Evolutionary conservation across 1,284 basidiomycete genomes (phyloP).

Genomic region (Anthracocystis walkeri): DNA sequence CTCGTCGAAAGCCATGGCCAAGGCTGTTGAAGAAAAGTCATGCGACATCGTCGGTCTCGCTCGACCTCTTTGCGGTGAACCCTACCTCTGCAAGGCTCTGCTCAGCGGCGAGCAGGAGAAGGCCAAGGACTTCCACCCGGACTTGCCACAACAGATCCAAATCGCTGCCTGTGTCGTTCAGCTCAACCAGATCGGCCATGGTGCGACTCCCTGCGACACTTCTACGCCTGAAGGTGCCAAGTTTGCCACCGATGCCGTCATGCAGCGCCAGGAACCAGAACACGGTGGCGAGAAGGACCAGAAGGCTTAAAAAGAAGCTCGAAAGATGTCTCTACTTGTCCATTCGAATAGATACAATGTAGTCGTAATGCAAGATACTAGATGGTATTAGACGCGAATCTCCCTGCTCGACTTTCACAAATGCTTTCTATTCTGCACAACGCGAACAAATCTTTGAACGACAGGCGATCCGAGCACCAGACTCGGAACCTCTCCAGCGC

Average conservation of each 20-base stretch:
- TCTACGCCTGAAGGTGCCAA: slow-evolving; percentile 54
- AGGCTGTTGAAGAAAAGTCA: slow-evolving; percentile 70
- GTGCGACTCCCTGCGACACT: slow-evolving; percentile 31
- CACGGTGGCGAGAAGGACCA: slow-evolving; percentile 49
- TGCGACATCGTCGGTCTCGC: slow-evolving; percentile 56
- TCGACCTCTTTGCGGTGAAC: slow-evolving; percentile 45
- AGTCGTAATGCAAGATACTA: not conserved
- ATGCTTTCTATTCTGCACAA: no score
- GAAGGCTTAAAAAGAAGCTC: slow-evolving; percentile 8
- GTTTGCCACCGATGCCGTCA: slow-evolving; percentile 33
- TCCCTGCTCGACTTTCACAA: no score
- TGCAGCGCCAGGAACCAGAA: slow-evolving; percentile 29
- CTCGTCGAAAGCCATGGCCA: slow-evolving; percentile 75
- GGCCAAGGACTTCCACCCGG: slow-evolving; percentile 32
- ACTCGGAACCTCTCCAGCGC: no score
- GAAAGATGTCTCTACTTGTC: not conserved
- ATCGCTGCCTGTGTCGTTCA: slow-evolving; percentile 49
- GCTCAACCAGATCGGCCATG: slow-evolving; percentile 37
- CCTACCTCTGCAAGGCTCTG: slow-evolving; percentile 47
- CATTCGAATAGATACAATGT: not conserved
- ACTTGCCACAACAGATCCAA: slow-evolving; percentile 38
- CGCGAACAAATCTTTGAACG: no score
- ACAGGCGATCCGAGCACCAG: no score
- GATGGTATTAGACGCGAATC: no score
- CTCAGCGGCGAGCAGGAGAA: slow-evolving; percentile 36